Percentiles rank a stretch among this genome's conserved stretches.
Evolutionary conservation across 208 protist species (phyloP).

Genomic region (Naegleria fowleri): DNA sequence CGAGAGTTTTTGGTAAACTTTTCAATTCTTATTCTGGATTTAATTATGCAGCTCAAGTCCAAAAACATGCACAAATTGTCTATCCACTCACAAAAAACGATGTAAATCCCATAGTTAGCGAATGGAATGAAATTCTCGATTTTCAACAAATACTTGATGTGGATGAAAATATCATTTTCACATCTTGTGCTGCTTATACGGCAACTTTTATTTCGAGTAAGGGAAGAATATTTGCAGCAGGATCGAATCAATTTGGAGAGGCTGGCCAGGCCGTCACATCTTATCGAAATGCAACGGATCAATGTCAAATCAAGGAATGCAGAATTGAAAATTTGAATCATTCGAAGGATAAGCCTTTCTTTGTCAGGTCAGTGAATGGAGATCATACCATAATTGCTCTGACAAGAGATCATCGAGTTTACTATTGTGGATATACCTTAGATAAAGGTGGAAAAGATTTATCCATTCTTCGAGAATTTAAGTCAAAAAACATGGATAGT

Average conservation of each 20-base stretch:
- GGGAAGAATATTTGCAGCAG: background rate
- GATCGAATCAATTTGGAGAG: background rate
- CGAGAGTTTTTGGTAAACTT: background rate
- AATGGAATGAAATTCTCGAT: background rate
- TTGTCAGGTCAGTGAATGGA: background rate
- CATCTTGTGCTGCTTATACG: background rate
- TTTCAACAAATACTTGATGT: background rate
- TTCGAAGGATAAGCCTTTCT: background rate
- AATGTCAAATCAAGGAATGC: background rate
- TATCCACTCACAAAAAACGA: background rate
- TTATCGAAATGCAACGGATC: background rate
- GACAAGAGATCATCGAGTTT: background rate
- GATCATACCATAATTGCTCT: background rate
- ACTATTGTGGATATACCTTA: background rate
- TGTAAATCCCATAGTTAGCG: too few species aligned
- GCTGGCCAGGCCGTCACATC: background rate
- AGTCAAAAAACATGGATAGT: background rate
- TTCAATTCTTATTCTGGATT: background rate
- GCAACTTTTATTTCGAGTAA: background rate
- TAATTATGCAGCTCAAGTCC: background rate
- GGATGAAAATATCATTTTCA: background rate
- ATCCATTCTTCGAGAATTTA: background rate
- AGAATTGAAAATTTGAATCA: background rate
- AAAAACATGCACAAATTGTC: background rate
- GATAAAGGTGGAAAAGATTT: background rate